Conservation (phyloP, 257 asterid genomes). For the Primulina tabacum region DNA sequence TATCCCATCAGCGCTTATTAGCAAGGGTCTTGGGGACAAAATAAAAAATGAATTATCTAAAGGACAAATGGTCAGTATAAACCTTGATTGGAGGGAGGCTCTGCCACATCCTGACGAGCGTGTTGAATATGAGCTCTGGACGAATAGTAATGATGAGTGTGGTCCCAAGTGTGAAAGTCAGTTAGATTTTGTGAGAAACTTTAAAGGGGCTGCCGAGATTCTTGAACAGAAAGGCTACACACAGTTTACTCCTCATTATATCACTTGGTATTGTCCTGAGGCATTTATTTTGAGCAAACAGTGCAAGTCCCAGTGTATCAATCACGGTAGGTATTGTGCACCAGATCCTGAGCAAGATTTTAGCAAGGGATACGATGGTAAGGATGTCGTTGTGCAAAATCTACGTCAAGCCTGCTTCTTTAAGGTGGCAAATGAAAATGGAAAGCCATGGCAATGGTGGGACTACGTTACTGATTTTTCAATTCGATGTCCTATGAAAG, state of each 20-base stretch:
- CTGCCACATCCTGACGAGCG: conserved; percentile 82
- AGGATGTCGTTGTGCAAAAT: conserved; percentile 69
- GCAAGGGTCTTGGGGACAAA: conserved; percentile 53
- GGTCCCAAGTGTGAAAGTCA: conserved; percentile 71
- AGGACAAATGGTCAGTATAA: conserved; percentile 55
- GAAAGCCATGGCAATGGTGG: conserved; percentile 86
- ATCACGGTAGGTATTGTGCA: conserved; percentile 68
- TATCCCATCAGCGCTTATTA: conserved; percentile 65
- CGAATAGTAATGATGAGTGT: conserved; percentile 69
- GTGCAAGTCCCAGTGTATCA: conserved; percentile 72
- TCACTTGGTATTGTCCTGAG: conserved; percentile 71
- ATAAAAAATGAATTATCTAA: conserved; percentile 46
- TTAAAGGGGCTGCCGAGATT: conserved; percentile 72
- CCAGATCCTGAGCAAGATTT: conserved; percentile 82
- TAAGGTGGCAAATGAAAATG: conserved; percentile 55
- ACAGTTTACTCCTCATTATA: conserved; percentile 55
- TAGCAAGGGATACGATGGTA: conserved; percentile 60
- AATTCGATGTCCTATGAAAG: conserved; percentile 66
- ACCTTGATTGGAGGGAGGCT: conserved; percentile 74
- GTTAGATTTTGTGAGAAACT: conserved; percentile 49
- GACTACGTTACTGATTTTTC: conserved; percentile 73
- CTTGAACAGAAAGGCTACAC: conserved; percentile 68
- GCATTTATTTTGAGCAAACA: conserved; percentile 66
- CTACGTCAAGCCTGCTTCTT: conserved; percentile 65
- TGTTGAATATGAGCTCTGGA: conserved; percentile 74